Conservation (phyloP, 768 basidiomycete genomes). For the Glaciozyma martinii region DNA sequence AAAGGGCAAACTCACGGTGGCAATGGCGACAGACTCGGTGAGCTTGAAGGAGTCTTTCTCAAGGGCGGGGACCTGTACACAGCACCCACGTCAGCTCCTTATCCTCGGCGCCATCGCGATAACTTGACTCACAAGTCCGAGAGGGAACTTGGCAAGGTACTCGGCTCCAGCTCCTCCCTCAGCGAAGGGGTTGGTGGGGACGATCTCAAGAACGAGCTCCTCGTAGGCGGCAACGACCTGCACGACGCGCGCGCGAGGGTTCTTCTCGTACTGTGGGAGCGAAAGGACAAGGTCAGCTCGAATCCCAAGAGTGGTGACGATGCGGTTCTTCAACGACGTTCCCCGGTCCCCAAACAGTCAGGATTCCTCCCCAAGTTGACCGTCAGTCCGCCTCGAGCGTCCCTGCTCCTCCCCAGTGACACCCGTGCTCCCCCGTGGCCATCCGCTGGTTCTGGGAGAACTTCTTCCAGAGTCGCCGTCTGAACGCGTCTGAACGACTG, state of each 20-base stretch:
- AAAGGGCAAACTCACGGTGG: constrained; percentile 58
- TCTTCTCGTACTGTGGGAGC: constrained; percentile 11
- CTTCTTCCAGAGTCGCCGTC: background rate
- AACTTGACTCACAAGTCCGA: constrained; percentile 33
- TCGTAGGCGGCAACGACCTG: constrained; percentile 31
- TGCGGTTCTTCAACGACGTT: background rate
- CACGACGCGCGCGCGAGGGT: constrained; percentile 24
- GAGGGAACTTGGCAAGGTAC: constrained; percentile 51
- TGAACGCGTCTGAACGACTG: background rate
- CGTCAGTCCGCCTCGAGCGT: background rate
- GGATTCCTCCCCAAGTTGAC: background rate
- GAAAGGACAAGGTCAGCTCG: background rate
- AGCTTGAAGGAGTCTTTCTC: constrained; percentile 73
- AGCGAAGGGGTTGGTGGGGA: constrained; percentile 25
- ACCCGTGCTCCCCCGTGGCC: no score
- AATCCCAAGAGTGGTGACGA: background rate
- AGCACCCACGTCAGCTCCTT: background rate
- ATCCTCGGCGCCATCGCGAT: background rate
- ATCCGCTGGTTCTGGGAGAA: background rate
- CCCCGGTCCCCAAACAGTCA: background rate
- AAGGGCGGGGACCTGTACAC: constrained; percentile 66
- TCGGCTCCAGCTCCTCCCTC: constrained; percentile 22
- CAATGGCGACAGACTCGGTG: constrained; percentile 69
- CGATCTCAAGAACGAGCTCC: constrained; percentile 31
- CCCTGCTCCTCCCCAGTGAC: background rate